Conservation (phyloP, 1,284 basidiomycete genomes). For the Rugosomyces carneus region DNA sequence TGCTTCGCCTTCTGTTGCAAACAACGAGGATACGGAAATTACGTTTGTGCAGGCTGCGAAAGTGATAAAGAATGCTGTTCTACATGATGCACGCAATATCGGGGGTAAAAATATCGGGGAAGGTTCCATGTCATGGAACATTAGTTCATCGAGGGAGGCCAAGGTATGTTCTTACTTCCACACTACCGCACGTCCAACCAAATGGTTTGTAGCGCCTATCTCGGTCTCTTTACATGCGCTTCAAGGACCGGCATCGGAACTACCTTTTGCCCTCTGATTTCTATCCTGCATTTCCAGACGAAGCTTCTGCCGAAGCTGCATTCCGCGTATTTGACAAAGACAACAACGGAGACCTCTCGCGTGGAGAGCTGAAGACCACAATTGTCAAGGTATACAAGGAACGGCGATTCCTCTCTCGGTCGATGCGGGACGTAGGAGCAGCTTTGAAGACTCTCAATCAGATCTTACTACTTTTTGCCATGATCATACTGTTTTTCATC, state of each 20-base stretch:
- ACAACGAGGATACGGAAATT: conserved; percentile 22
- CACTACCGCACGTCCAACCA: background rate
- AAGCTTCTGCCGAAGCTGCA: conserved; percentile 52
- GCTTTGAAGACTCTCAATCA: conserved; percentile 59
- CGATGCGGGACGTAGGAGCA: conserved; percentile 65
- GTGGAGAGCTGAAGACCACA: conserved; percentile 68
- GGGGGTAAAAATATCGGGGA: conserved; percentile 42
- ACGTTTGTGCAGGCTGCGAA: conserved; percentile 52
- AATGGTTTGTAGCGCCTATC: conserved; percentile 49
- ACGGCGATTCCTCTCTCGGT: conserved; percentile 61
- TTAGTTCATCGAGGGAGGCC: conserved; percentile 55
- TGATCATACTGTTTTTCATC: conserved; percentile 66
- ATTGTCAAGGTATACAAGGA: conserved; percentile 74
- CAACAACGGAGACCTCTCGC: conserved; percentile 74
- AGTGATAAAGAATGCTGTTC: conserved; percentile 57
- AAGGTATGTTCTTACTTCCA: conserved; percentile 36
- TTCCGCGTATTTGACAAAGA: conserved; percentile 76
- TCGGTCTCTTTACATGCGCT: conserved; percentile 58
- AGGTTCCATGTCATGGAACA: conserved; percentile 41
- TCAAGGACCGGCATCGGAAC: conserved; percentile 46
- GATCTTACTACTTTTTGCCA: conserved; percentile 56
- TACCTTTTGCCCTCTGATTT: conserved; percentile 70
- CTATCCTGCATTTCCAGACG: conserved; percentile 57
- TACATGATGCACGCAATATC: conserved; percentile 72
- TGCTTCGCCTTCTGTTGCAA: conserved; percentile 32